phyloP scores from a whole-genome alignment of 2,329 filamentous ascomycete species.

The Aureobasidium melanogenum region DNA sequence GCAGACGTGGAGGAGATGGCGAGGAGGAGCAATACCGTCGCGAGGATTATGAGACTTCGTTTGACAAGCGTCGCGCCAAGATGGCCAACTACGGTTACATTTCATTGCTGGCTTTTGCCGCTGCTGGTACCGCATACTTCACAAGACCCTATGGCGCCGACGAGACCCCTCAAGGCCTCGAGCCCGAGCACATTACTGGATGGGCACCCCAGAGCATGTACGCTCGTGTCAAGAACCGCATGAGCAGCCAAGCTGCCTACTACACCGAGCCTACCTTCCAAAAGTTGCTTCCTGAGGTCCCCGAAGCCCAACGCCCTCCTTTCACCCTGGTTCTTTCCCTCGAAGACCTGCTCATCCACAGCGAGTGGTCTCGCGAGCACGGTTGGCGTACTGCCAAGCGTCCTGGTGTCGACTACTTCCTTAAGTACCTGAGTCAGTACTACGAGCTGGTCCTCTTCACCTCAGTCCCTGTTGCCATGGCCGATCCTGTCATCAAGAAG shows the following conservation, averaged over 20 bases:
- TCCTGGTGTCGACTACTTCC: slow-evolving; percentile 92
- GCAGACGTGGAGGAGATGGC: slow-evolving; percentile 13
- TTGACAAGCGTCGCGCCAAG: slow-evolving; percentile 69
- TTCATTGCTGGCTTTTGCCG: slow-evolving; percentile 46
- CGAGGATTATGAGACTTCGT: slow-evolving; percentile 81
- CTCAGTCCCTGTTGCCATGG: slow-evolving; percentile 71
- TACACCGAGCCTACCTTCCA: slow-evolving; percentile 94
- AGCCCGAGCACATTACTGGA: slow-evolving; percentile 63
- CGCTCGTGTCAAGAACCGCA: slow-evolving; percentile 66
- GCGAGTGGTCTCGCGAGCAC: slow-evolving; percentile 87
- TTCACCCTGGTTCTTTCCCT: slow-evolving; percentile 89
- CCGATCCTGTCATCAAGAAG: slow-evolving; percentile 82
- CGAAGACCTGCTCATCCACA: slow-evolving; percentile 90
- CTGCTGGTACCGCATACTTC: slow-evolving; percentile 60
- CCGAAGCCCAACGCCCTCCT: slow-evolving; percentile 71
- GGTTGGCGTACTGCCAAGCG: slow-evolving; percentile 94
- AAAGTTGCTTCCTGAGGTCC: slow-evolving; percentile 76
- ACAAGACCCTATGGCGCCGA: slow-evolving; percentile 80
- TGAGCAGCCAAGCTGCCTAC: slow-evolving; percentile 71
- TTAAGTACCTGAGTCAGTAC: slow-evolving; percentile 94
- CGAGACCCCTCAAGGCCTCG: slow-evolving; percentile 46
- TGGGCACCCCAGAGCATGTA: slow-evolving; percentile 72
- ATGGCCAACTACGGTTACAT: slow-evolving; percentile 69
- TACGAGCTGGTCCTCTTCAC: slow-evolving; percentile 98
- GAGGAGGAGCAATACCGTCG: slow-evolving; percentile 60